Evolutionary conservation across 345 rosid species (phyloP).

Genomic region (Murraya koenigii): DNA sequence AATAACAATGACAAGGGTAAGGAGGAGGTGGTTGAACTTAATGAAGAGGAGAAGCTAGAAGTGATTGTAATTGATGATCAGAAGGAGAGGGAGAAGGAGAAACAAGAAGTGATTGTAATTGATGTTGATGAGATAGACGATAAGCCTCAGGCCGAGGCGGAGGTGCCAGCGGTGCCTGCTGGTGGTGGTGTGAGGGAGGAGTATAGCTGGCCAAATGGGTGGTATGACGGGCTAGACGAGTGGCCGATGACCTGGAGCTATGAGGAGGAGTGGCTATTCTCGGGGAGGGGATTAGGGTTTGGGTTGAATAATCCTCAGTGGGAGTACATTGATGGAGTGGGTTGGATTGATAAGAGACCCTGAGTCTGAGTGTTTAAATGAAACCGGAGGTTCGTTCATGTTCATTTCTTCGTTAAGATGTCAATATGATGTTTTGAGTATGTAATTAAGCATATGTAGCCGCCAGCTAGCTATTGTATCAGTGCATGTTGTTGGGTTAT

Average conservation of each 20-base stretch:
- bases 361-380: too few species aligned
- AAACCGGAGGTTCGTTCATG: too few species aligned
- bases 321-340: slow-evolving; percentile 2
- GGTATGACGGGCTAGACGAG: slow-evolving; percentile 6
- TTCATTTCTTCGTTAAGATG: too few species aligned
- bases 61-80: neutral
- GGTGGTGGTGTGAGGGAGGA: neutral
- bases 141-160: neutral
- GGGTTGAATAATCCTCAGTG: neutral
- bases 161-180: neutral
- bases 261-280: slow-evolving; percentile 14
- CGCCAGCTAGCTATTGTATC: too few species aligned
- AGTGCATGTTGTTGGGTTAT: too few species aligned
- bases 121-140: neutral
- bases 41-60: neutral
- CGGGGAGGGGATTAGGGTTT: neutral
- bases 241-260: slow-evolving; percentile 20
- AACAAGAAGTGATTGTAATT: neutral
- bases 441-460: too few species aligned
- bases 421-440: too few species aligned
- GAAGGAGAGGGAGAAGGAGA: neutral
- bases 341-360: neutral
- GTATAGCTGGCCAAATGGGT: too few species aligned
- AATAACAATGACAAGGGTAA: neutral
- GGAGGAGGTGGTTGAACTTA: neutral